Percentiles rank a stretch among this genome's conserved stretches.
phyloP scores from a whole-genome alignment of 352 stramenopile genomes.

The Blastocystis sp. region DNA sequence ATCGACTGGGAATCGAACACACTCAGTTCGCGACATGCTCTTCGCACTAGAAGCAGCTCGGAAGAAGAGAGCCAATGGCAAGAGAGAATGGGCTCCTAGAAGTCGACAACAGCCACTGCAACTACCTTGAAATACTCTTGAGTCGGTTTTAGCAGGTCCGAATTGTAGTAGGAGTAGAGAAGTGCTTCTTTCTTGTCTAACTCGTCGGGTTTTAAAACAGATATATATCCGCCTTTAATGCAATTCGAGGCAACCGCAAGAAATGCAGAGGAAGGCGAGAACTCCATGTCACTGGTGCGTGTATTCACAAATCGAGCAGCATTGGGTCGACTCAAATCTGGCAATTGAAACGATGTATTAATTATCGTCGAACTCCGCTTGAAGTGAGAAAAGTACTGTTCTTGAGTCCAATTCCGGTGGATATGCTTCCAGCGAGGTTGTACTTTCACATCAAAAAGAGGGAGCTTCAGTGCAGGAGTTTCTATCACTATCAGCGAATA shows the following conservation, averaged over 20 bases:
- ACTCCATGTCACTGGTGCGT: slow-evolving; percentile 1
- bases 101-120: background rate
- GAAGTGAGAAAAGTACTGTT: background rate
- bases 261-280: background rate
- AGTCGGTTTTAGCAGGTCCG: background rate
- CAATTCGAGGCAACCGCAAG: slow-evolving; percentile 25
- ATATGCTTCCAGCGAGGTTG: background rate
- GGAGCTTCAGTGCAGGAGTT: background rate
- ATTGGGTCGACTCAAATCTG: too few relatives aligned
- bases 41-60: background rate
- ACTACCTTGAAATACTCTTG: background rate
- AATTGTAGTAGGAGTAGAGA: background rate
- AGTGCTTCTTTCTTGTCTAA: background rate
- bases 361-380: background rate
- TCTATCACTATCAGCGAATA: background rate
- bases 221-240: slow-evolving; percentile 1
- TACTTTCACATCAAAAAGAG: background rate
- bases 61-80: background rate
- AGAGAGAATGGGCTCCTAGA: slow-evolving; percentile 31
- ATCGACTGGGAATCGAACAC: background rate
- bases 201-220: background rate
- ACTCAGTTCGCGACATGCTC: background rate
- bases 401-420: background rate
- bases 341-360: slow-evolving; percentile 32
- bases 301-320: background rate